Percentiles rank a stretch among this genome's conserved stretches.
Evolutionary conservation across 805 yeast genomes (phyloP).

Genomic region (Kockiozyma suomiensis): DNA sequence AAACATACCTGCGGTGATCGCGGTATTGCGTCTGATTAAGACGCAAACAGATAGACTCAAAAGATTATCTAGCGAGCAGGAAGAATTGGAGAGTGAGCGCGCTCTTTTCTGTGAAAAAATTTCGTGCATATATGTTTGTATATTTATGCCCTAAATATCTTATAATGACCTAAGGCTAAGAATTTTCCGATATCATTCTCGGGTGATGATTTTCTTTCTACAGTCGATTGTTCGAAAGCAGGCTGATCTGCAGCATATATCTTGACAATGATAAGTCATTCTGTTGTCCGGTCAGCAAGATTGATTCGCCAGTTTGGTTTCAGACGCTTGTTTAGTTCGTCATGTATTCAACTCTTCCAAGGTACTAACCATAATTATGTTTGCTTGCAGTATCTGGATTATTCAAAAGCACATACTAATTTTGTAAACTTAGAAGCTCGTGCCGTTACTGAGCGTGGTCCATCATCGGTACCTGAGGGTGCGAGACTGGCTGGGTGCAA

Average conservation of each 20-base stretch:
- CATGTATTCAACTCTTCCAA: not conserved
- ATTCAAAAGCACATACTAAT: not conserved
- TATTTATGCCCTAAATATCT: not conserved
- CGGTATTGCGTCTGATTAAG: too few species aligned
- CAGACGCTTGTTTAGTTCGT: not conserved
- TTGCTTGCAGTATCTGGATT: not conserved
- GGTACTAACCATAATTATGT: not conserved
- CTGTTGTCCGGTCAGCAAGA: not conserved
- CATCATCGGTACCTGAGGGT: conserved; percentile 35
- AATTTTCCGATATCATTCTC: too few species aligned
- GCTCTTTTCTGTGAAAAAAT: not conserved
- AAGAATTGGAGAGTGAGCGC: not conserved
- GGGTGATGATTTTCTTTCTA: too few species aligned
- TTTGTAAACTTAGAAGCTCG: not conserved
- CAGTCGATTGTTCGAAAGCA: too few species aligned
- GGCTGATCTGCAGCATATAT: not conserved
- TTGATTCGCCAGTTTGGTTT: not conserved
- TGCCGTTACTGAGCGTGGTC: not conserved
- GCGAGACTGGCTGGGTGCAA: conserved; percentile 71
- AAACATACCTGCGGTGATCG: too few species aligned
- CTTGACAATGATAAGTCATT: not conserved
- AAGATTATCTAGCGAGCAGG: not conserved
- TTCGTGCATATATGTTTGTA: not conserved
- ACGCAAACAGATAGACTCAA: too few species aligned
- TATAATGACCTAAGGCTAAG: not conserved